Conservation (phyloP, 768 basidiomycete species). For the Suillus paluster region DNA sequence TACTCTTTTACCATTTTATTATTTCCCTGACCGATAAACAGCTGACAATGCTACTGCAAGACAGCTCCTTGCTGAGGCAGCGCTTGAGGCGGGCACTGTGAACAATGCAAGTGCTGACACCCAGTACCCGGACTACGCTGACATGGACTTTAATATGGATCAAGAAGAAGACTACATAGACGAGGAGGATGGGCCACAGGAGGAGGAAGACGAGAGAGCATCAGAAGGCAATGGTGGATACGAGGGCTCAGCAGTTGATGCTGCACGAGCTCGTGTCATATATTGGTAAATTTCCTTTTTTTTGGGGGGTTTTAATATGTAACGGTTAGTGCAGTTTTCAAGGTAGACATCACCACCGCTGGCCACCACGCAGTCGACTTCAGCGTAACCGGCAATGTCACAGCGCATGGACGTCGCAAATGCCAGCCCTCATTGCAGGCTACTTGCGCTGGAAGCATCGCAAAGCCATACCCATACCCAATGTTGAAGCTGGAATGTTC, state of each 20-base stretch:
- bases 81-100: not conserved
- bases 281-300: not conserved
- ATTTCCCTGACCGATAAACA: not conserved
- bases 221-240: not conserved
- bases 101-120: not conserved
- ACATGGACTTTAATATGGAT: not conserved
- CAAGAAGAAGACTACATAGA: not conserved
- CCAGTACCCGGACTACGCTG: not conserved
- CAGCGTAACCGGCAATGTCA: not conserved
- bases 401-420: not conserved
- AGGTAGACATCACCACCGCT: not conserved
- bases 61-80: not conserved
- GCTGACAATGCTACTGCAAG: not conserved
- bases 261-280: not conserved
- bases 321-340: not conserved
- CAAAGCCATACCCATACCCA: not conserved
- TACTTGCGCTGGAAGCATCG: not conserved
- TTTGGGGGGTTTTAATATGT: not conserved
- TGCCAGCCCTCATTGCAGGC: not conserved
- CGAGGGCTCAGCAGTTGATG: not conserved
- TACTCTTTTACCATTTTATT: not conserved
- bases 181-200: not conserved
- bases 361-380: not conserved
- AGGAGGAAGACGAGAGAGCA: not conserved
- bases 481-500: constrained; percentile 13